Evolutionary conservation across 345 rosid species (phyloP), one percentile per base, ranked within the genome.

Genomic region (Rhodomyrtus tomentosa): DNA sequence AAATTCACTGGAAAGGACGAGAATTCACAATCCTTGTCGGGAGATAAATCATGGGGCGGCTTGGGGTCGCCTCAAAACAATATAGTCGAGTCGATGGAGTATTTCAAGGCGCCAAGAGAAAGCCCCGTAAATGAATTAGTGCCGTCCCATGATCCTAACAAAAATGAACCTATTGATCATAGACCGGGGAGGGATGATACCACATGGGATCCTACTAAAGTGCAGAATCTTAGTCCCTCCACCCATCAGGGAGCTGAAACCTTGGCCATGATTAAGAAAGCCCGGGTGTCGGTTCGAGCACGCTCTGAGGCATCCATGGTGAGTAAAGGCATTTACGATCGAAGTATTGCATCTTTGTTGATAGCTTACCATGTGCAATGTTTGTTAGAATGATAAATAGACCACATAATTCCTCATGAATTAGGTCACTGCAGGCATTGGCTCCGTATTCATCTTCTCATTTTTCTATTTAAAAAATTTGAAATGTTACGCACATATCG

Each of bases 281-380:
- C 94, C 52, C 93, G 95, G 20, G 95, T 93, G 73, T 93, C 95
- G 1, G 95, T 93, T 87, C 92, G 94, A 80, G 93, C 93, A 13
- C 92, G 92, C 80, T 93, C 95, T 1, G 94, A 93, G 83, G 92
- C 93, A 42, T 81, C 93, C 83, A 89, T 92, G 95, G 95, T 93
- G 55, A 36, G 86, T 51, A 36, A 53, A 29, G 15, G 38, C 76
- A 25, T 52, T 24, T 36, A 40, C 32, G 22, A 29, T 55, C 3
- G 7, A 52, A 50, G 18, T 20, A 16, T 50, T 50, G 53, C 59
- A 81, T 29, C 29, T 27, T 81, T 32, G 56, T 81, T 58, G 4
- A 27, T 20, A 9, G 38, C 36, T 29, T 15, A 32, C 45, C 42
- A 0, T 81, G 20, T 81, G 55, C 58, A 81, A 21, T 14, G 50